Percentiles rank a stretch among this genome's conserved stretches.
These are phyloP conservation scores for Yamadazyma aaseri DNA, from an alignment of 1,139 yeast genomes.

Conservation along the genomic window DNA sequence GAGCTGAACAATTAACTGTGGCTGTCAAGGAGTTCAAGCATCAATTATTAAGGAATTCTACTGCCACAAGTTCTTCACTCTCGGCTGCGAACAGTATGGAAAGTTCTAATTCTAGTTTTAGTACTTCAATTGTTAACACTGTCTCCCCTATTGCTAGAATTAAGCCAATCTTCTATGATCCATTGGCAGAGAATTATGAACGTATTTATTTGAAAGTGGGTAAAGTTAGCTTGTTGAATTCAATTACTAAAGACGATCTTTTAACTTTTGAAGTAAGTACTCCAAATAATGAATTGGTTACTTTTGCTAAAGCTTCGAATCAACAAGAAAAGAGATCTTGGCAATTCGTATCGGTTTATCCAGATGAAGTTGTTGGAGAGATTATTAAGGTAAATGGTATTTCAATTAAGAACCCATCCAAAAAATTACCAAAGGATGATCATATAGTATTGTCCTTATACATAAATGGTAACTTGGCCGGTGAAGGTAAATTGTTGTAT, in stretches of 20 bases:
- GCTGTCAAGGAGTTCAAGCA: constrained; percentile 74
- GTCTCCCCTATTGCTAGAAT: constrained; percentile 60
- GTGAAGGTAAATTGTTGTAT: constrained; percentile 49
- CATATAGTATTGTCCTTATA: constrained; percentile 57
- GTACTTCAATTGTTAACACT: constrained; percentile 28
- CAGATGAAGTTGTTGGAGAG: constrained; percentile 76
- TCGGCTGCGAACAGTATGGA: constrained; percentile 1
- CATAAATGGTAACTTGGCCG: constrained; percentile 61
- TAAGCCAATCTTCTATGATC: constrained; percentile 63
- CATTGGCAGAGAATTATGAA: constrained; percentile 59
- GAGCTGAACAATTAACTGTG: constrained; percentile 71
- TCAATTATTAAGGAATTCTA: constrained; percentile 29
- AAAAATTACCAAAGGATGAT: constrained; percentile 48
- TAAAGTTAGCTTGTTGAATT: constrained; percentile 40
- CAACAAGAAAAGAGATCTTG: constrained; percentile 54
- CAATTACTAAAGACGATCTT: constrained; percentile 35
- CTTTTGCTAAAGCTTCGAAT: constrained; percentile 69
- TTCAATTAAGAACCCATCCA: constrained; percentile 32
- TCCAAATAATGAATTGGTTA: constrained; percentile 46
- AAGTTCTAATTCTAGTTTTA: constrained; percentile 29
- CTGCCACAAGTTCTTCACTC: not conserved
- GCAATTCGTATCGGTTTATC: constrained; percentile 77
- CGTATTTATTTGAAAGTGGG: constrained; percentile 60
- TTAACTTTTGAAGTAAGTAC: constrained; percentile 50
- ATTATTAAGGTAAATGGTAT: constrained; percentile 63